phyloP scores from a whole-genome alignment of 192 early-diverging fungal genomes.

The Coemansia sp. region DNA sequence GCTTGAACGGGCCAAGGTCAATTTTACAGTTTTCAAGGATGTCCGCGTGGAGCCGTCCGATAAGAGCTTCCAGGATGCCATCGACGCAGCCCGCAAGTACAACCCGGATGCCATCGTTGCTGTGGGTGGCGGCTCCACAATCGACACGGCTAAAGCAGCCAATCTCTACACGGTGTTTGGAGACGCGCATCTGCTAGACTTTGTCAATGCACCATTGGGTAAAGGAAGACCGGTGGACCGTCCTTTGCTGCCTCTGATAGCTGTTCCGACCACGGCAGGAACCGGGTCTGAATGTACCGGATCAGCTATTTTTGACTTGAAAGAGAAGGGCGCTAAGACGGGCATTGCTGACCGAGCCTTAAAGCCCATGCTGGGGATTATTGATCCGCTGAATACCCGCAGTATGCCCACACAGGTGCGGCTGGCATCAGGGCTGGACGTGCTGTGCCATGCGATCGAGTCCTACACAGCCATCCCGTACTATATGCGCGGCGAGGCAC shows the following conservation, averaged over 20 bases:
- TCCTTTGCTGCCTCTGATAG: constrained; percentile 75
- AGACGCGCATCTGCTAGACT: constrained; percentile 82
- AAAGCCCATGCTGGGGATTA: constrained; percentile 80
- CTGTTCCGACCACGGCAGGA: constrained; percentile 64
- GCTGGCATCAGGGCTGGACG: constrained; percentile 82
- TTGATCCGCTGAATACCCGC: constrained; percentile 84
- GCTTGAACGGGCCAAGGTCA: constrained; percentile 64
- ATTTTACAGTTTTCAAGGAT: constrained; percentile 70
- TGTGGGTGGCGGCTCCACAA: constrained; percentile 87
- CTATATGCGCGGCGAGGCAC: constrained; percentile 70
- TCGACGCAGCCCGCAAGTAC: constrained; percentile 72
- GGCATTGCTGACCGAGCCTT: constrained; percentile 83
- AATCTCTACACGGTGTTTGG: constrained; percentile 81
- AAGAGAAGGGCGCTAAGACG: constrained; percentile 78
- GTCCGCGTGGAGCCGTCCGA: constrained; percentile 86
- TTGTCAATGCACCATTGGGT: constrained; percentile 91
- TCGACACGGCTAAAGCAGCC: constrained; percentile 90
- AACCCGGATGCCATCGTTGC: constrained; percentile 82
- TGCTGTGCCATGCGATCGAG: constrained; percentile 87
- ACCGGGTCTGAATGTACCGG: constrained; percentile 90
- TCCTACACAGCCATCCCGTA: constrained; percentile 91
- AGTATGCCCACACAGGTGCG: constrained; percentile 85
- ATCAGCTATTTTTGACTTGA: constrained; percentile 91
- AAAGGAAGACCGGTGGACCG: constrained; percentile 75
- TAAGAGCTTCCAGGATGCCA: constrained; percentile 75